Percentiles rank a stretch among this genome's conserved stretches.
Evolutionary conservation across 1,284 basidiomycete genomes (phyloP).

Genomic region (Rhodotorula glutinis): DNA sequence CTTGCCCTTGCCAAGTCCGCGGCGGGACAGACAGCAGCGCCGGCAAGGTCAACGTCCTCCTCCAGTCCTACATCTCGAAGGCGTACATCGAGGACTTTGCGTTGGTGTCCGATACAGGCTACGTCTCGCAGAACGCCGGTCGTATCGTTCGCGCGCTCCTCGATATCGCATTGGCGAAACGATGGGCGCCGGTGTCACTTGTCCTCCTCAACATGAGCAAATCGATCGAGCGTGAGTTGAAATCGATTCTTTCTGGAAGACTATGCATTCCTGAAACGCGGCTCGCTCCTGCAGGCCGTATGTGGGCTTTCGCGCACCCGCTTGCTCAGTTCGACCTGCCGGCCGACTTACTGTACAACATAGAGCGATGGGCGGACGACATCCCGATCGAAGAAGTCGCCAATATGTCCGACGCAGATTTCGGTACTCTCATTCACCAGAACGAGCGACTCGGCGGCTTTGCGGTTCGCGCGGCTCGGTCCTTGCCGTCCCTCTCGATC

Average conservation of each 20-base stretch:
- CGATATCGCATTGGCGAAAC: slow-evolving; percentile 87
- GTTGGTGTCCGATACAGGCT: slow-evolving; percentile 90
- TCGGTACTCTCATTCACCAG: slow-evolving; percentile 79
- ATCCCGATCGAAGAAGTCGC: slow-evolving; percentile 74
- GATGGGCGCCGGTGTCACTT: slow-evolving; percentile 78
- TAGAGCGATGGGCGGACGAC: slow-evolving; percentile 81
- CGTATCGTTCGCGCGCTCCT: slow-evolving; percentile 90
- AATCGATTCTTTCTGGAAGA: neutral
- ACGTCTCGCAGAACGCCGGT: slow-evolving; percentile 77
- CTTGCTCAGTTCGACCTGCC: slow-evolving; percentile 73
- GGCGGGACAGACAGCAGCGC: slow-evolving; percentile 72
- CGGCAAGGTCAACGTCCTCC: slow-evolving; percentile 92
- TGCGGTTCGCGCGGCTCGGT: slow-evolving; percentile 73
- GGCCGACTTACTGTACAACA: slow-evolving; percentile 72
- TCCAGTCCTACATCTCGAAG: slow-evolving; percentile 86
- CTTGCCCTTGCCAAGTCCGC: slow-evolving; percentile 74
- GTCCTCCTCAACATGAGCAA: slow-evolving; percentile 91
- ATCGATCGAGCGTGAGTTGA: slow-evolving; percentile 49
- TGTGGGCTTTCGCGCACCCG: slow-evolving; percentile 97
- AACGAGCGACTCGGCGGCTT: slow-evolving; percentile 82
- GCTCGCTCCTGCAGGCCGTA: slow-evolving; percentile 54
- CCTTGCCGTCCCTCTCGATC: slow-evolving; percentile 77
- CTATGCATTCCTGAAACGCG: too few species aligned
- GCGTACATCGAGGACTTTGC: slow-evolving; percentile 89
- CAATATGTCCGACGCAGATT: slow-evolving; percentile 65